Evolutionary conservation across 495 filamentous ascomycete genomes (phyloP).

Genomic region (Neurospora sp.): DNA sequence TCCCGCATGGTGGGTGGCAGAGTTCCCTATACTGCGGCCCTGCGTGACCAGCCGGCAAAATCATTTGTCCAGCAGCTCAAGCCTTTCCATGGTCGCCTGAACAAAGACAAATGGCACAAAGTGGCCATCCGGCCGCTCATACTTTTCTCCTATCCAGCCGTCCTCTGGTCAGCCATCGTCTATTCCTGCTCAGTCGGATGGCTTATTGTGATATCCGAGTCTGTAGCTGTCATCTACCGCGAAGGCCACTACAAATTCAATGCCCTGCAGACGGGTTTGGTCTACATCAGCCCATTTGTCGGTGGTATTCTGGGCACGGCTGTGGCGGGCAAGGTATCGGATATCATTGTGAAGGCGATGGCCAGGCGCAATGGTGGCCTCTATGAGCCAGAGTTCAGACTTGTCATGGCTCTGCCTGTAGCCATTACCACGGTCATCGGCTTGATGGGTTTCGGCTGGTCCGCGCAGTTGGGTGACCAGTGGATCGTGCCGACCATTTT

Average conservation of each 20-base stretch:
- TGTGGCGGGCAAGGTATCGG: conserved; percentile 81
- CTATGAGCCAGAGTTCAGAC: conserved; percentile 91
- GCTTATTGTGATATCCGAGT: conserved; percentile 88
- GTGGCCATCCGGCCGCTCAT: conserved; percentile 72
- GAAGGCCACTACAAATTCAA: conserved; percentile 64
- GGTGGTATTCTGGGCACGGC: conserved; percentile 85
- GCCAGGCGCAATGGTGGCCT: conserved; percentile 77
- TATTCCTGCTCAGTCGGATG: conserved; percentile 89
- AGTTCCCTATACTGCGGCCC: conserved; percentile 48
- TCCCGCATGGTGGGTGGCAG: conserved; percentile 13
- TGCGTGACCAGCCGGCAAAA: conserved; percentile 49
- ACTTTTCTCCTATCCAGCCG: conserved; percentile 75
- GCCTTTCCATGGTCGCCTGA: conserved; percentile 67
- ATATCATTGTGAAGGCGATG: conserved; percentile 72
- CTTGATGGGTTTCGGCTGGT: conserved; percentile 92
- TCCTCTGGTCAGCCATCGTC: conserved; percentile 82
- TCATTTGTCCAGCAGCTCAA: conserved; percentile 62
- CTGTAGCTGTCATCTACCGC: conserved; percentile 67
- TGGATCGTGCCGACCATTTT: conserved; percentile 93
- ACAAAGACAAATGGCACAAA: conserved; percentile 67
- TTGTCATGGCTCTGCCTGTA: conserved; percentile 84
- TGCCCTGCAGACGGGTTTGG: conserved; percentile 67
- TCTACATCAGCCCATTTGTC: conserved; percentile 84
- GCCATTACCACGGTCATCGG: conserved; percentile 71
- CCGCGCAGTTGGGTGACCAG: conserved; percentile 55